A percentile compares a stretch with the other conserved stretches of the same genome.
Evolutionary conservation across 2,329 filamentous ascomycete species (phyloP).

Genomic region (Thelonectria olida): DNA sequence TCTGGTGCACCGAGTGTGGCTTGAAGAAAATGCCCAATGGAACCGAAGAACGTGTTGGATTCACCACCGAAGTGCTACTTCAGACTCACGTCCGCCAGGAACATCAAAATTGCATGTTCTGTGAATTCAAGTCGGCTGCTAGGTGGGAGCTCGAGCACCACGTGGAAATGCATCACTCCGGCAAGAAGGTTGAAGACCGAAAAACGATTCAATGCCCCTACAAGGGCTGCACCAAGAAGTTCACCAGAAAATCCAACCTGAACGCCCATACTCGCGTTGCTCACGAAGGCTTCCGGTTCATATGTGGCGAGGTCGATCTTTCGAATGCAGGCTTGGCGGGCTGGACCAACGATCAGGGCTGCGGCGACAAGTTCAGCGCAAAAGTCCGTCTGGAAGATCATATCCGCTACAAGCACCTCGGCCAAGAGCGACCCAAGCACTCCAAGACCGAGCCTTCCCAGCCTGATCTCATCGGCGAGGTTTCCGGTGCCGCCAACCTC

Average conservation of each 20-base stretch:
- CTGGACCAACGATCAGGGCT: slow-evolving; percentile 76
- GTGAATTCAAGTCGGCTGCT: slow-evolving; percentile 73
- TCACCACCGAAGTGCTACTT: slow-evolving; percentile 76
- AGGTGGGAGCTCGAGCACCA: slow-evolving; percentile 78
- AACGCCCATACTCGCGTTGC: slow-evolving; percentile 80
- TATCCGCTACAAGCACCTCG: slow-evolving; percentile 82
- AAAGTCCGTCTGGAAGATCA: slow-evolving; percentile 87
- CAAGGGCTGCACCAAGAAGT: slow-evolving; percentile 75
- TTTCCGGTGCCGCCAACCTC: slow-evolving; percentile 52
- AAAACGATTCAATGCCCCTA: slow-evolving; percentile 74
- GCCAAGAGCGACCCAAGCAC: slow-evolving; percentile 56
- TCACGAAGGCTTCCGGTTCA: slow-evolving; percentile 79
- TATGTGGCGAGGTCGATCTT: slow-evolving; percentile 79
- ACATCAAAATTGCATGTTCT: slow-evolving; percentile 81
- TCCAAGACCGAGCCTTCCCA: slow-evolving; percentile 30
- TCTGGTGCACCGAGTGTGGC: slow-evolving; percentile 81
- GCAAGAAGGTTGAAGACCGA: slow-evolving; percentile 67
- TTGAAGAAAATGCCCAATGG: slow-evolving; percentile 50
- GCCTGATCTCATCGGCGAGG: slow-evolving; percentile 51
- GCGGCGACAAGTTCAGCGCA: slow-evolving; percentile 78
- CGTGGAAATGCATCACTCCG: slow-evolving; percentile 79
- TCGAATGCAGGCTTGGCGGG: slow-evolving; percentile 62
- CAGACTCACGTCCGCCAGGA: slow-evolving; percentile 76
- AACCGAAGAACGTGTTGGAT: slow-evolving; percentile 61
- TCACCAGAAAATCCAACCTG: slow-evolving; percentile 86